Conservation (phyloP, 768 basidiomycete genomes). For the Inosperma sp. region DNA sequence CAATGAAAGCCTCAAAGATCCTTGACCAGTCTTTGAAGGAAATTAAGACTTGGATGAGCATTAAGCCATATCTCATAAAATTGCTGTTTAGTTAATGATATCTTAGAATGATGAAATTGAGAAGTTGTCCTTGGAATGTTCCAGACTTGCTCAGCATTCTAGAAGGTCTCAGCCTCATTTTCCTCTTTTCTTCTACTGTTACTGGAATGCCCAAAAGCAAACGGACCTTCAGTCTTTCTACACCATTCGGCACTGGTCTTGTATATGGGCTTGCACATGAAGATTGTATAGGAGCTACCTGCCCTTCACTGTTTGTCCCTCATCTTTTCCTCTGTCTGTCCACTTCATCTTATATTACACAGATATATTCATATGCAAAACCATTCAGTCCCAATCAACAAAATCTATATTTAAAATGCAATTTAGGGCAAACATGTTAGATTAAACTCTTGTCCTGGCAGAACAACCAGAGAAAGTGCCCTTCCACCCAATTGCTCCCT, state of each 20-base stretch:
- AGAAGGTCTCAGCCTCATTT: slow-evolving; percentile 67
- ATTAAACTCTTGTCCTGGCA: too few relatives aligned
- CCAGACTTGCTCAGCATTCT: slow-evolving; percentile 69
- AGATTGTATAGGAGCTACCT: too few relatives aligned
- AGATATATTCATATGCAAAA: too few relatives aligned
- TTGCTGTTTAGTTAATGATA: slow-evolving; percentile 1
- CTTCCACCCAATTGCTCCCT: slow-evolving; percentile 62
- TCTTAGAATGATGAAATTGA: slow-evolving; percentile 74
- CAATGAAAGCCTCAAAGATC: slow-evolving; percentile 63
- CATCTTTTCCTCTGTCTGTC: too few relatives aligned
- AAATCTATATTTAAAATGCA: too few relatives aligned
- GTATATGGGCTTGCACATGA: too few relatives aligned
- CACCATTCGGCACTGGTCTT: slow-evolving; percentile 48
- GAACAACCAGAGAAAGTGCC: too few relatives aligned
- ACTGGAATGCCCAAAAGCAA: slow-evolving; percentile 43
- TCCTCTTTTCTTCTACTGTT: slow-evolving; percentile 33
- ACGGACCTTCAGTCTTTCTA: slow-evolving; percentile 50
- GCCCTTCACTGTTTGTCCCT: too few relatives aligned
- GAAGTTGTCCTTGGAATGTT: slow-evolving; percentile 78
- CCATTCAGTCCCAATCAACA: too few relatives aligned
- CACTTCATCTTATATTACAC: too few relatives aligned
- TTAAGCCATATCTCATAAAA: too few relatives aligned
- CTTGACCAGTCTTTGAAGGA: slow-evolving; percentile 90
- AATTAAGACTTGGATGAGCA: slow-evolving; percentile 67
- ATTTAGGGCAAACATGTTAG: too few relatives aligned